A percentile compares a stretch with the other conserved stretches of the same genome.
Conservation (phyloP, 306 rosid genomes). For the Quercus robur region DNA sequence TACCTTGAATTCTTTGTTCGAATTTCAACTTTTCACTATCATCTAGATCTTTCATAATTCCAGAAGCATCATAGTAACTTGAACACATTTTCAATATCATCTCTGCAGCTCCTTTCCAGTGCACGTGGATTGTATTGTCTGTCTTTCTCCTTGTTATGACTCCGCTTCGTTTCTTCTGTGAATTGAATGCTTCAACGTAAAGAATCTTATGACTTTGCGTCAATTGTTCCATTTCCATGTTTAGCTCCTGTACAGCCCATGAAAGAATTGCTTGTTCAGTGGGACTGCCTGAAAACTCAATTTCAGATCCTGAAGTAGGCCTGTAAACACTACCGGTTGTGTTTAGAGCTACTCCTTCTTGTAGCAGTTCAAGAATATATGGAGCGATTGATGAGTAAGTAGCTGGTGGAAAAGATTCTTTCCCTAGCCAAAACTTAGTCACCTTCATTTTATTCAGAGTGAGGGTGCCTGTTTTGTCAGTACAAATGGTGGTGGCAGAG, state of each 20-base stretch:
- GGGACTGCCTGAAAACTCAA: conserved; percentile 41
- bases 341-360: conserved; percentile 40
- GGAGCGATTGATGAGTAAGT: conserved; percentile 12
- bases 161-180: conserved; percentile 36
- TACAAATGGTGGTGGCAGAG: conserved; percentile 37
- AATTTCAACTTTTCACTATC: not conserved
- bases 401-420: conserved; percentile 1
- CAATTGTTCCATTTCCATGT: conserved; percentile 27
- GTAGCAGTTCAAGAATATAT: conserved; percentile 4
- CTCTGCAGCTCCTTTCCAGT: conserved; percentile 50
- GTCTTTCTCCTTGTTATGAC: conserved; percentile 17
- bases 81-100: conserved; percentile 18
- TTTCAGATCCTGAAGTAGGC: conserved; percentile 3
- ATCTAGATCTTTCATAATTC: not conserved
- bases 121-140: conserved; percentile 22
- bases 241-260: conserved; percentile 35
- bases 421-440: conserved; percentile 30
- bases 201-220: conserved; percentile 1
- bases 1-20: conserved; percentile 16
- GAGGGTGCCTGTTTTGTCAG: conserved; percentile 43
- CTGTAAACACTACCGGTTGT: conserved; percentile 39
- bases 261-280: conserved; percentile 51
- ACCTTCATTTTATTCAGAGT: conserved; percentile 42
- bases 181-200: conserved; percentile 42
- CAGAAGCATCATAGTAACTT: conserved; percentile 22